Evolutionary conservation across 441 rosid genomes (phyloP).

Genomic region (Populus hybrid): DNA sequence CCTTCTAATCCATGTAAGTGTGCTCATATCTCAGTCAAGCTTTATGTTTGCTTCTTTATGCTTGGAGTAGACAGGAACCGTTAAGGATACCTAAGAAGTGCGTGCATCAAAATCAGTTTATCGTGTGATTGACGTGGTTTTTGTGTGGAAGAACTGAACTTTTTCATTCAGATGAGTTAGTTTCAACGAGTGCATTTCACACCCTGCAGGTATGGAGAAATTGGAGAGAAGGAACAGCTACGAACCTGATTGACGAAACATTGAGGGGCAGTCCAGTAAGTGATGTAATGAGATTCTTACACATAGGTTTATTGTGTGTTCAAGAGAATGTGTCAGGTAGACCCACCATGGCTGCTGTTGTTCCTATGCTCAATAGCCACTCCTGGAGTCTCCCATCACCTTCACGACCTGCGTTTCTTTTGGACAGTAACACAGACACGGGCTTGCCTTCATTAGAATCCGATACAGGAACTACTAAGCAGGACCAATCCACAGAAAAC

Average conservation of each 20-base stretch:
- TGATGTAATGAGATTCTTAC: constrained; percentile 53
- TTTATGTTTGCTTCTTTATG: too few species aligned
- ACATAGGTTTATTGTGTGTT: constrained; percentile 62
- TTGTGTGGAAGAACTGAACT: too few species aligned
- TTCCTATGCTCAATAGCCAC: constrained; percentile 39
- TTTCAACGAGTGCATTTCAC: too few species aligned
- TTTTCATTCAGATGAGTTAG: too few species aligned
- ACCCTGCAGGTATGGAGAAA: constrained; percentile 49
- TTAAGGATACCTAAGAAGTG: too few species aligned
- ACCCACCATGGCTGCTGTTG: constrained; percentile 48
- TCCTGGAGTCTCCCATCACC: constrained; percentile 1
- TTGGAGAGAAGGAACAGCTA: constrained; percentile 50
- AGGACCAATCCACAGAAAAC: not conserved
- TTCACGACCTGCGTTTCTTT: constrained; percentile 3
- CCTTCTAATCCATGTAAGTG: constrained; percentile 4
- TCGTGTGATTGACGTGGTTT: too few species aligned
- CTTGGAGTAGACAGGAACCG: too few species aligned
- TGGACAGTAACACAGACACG: not conserved
- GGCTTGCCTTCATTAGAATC: not conserved
- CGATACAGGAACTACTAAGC: not conserved
- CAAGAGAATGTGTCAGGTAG: constrained; percentile 53
- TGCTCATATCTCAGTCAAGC: not conserved
- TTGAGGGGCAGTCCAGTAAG: constrained; percentile 19
- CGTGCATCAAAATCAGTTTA: too few species aligned
- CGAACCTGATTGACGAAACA: constrained; percentile 36